Conservation (phyloP, 495 filamentous ascomycete genomes). For the Cercophora samala region DNA sequence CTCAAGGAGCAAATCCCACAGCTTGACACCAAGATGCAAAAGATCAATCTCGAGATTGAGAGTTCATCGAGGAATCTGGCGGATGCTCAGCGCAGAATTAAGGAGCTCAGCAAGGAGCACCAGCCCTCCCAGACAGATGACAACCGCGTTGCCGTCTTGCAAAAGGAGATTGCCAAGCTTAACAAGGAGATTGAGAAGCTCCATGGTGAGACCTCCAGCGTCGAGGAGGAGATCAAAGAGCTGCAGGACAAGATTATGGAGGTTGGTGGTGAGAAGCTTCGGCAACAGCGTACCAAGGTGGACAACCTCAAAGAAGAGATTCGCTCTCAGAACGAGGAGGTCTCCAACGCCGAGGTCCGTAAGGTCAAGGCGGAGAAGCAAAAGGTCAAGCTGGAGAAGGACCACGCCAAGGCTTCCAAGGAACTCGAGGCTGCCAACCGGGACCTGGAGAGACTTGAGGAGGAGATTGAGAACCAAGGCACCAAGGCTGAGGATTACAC, state of each 20-base stretch:
- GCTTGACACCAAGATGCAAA: slow-evolving; percentile 86
- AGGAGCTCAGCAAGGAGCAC: slow-evolving; percentile 76
- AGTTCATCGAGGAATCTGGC: slow-evolving; percentile 78
- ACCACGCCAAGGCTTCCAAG: slow-evolving; percentile 65
- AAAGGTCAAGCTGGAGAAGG: slow-evolving; percentile 79
- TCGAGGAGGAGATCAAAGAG: slow-evolving; percentile 86
- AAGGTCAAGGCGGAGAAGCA: slow-evolving; percentile 91
- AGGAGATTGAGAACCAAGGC: slow-evolving; percentile 71
- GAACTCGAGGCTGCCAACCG: slow-evolving; percentile 68
- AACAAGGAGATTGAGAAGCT: slow-evolving; percentile 77
- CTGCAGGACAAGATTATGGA: slow-evolving; percentile 98
- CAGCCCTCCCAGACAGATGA: slow-evolving; percentile 78
- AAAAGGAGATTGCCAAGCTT: slow-evolving; percentile 71
- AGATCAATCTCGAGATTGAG: slow-evolving; percentile 84
- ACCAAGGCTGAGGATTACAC: slow-evolving; percentile 68
- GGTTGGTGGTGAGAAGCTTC: slow-evolving; percentile 86
- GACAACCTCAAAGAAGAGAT: slow-evolving; percentile 88
- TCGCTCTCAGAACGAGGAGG: slow-evolving; percentile 70
- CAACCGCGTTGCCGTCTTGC: slow-evolving; percentile 60
- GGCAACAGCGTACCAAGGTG: slow-evolving; percentile 89
- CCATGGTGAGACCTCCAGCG: slow-evolving; percentile 71
- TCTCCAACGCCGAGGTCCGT: slow-evolving; percentile 78
- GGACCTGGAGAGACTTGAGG: slow-evolving; percentile 71
- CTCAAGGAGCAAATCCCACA: slow-evolving; percentile 79
- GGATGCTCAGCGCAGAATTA: slow-evolving; percentile 77